These are phyloP conservation scores for Austropuccinia psidii DNA, from an alignment of 1,284 basidiomycete species.

Conservation along the genomic window DNA sequence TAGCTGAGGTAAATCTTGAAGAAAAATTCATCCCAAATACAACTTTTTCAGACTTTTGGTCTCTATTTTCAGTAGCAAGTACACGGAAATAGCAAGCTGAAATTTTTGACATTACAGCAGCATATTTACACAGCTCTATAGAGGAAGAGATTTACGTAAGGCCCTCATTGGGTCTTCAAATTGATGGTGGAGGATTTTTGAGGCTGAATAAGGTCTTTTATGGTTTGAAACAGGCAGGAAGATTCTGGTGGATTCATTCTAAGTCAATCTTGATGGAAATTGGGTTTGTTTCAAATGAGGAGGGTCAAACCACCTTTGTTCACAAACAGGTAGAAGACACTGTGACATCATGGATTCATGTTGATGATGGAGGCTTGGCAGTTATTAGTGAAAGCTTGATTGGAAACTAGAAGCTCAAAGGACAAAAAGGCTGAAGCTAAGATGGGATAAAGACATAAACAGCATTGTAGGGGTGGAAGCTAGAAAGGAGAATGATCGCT, in stretches of 20 bases:
- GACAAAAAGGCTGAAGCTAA: background rate
- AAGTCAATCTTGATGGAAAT: background rate
- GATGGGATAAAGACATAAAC: background rate
- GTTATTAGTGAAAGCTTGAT: background rate
- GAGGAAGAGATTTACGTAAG: too few relatives aligned
- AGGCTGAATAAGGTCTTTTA: too few relatives aligned
- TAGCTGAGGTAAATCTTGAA: background rate
- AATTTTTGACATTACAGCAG: background rate
- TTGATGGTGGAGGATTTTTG: too few relatives aligned
- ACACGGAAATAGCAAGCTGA: background rate
- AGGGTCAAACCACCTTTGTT: background rate
- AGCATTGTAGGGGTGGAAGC: background rate
- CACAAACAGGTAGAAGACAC: too few relatives aligned
- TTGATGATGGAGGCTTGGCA: background rate
- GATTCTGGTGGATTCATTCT: background rate
- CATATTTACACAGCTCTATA: background rate
- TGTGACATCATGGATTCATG: constrained; percentile 4
- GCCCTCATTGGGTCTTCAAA: too few relatives aligned
- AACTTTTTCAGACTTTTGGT: background rate
- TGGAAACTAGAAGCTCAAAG: background rate
- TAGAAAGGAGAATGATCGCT: background rate
- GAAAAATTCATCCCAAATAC: background rate
- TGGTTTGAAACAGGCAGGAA: background rate
- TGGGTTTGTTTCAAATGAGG: background rate
- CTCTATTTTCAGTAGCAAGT: background rate